These are phyloP conservation scores for Sordariomycetes sp. DNA, from an alignment of 2,329 filamentous ascomycete species.

Conservation along the genomic window DNA sequence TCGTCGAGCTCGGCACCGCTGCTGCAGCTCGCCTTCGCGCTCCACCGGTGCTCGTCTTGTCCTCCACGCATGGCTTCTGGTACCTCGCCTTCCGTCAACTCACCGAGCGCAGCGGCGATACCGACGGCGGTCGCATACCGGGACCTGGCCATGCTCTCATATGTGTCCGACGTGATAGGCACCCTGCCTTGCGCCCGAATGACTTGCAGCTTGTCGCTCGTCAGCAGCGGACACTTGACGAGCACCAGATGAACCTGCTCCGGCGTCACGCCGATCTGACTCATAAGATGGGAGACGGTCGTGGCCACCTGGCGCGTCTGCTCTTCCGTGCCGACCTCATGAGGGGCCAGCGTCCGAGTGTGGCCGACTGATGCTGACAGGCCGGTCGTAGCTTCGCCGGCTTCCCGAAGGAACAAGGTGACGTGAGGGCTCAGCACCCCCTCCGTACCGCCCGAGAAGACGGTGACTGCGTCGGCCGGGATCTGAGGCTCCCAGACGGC, in stretches of 20 bases:
- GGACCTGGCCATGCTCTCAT: slow-evolving; percentile 6
- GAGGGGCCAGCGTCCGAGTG: slow-evolving; percentile 3
- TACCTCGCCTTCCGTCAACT: background rate
- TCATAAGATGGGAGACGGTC: slow-evolving; percentile 1
- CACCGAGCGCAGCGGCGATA: slow-evolving; percentile 3
- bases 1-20: slow-evolving; percentile 5
- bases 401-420: slow-evolving; percentile 5
- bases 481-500: slow-evolving; percentile 5
- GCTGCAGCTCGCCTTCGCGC: slow-evolving; percentile 6
- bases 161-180: slow-evolving; percentile 5
- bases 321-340: slow-evolving; percentile 5
- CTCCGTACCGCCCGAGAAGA: slow-evolving; percentile 6
- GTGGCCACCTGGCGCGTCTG: slow-evolving; percentile 4
- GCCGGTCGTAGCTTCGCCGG: slow-evolving; percentile 1
- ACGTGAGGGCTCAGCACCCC: slow-evolving; percentile 6
- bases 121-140: slow-evolving; percentile 5
- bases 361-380: slow-evolving; percentile 5
- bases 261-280: background rate
- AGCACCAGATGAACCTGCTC: slow-evolving; percentile 6
- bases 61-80: background rate
- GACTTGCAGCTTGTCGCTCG: slow-evolving; percentile 4
- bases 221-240: slow-evolving; percentile 5
- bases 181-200: slow-evolving; percentile 5
- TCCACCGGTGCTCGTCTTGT: slow-evolving; percentile 2
- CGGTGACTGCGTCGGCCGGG: slow-evolving; percentile 5